Evolutionary conservation across 2,329 filamentous ascomycete species (phyloP).

Genomic region (Ceratocystis diversiconidia): DNA sequence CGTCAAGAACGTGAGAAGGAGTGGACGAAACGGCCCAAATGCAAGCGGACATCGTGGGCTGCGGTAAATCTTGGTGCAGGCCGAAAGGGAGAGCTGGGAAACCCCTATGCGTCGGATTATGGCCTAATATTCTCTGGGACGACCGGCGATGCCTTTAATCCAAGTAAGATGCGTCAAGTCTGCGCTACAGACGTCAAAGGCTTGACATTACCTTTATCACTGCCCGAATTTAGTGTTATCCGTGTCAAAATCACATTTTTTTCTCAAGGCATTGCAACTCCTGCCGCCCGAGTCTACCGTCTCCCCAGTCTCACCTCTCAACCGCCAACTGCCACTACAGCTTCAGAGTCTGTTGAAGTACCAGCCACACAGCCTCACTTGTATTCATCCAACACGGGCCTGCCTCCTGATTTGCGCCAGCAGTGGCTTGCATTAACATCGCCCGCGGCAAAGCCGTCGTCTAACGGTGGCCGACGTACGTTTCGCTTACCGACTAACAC

Average conservation of each 20-base stretch:
- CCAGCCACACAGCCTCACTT: slow-evolving; percentile 33
- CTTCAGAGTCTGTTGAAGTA: slow-evolving; percentile 28
- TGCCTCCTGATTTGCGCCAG: slow-evolving; percentile 40
- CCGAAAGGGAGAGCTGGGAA: slow-evolving; percentile 67
- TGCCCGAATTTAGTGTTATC: slow-evolving; percentile 28
- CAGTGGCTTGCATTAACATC: slow-evolving; percentile 53
- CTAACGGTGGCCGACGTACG: slow-evolving; percentile 21
- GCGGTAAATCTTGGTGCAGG: slow-evolving; percentile 59
- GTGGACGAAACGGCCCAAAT: slow-evolving; percentile 51
- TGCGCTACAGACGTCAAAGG: background rate
- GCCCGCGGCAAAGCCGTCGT: slow-evolving; percentile 16
- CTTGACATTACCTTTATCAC: background rate
- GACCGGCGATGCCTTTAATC: slow-evolving; percentile 14
- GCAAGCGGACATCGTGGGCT: slow-evolving; percentile 63
- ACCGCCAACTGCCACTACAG: slow-evolving; percentile 9
- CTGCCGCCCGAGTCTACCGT: slow-evolving; percentile 73
- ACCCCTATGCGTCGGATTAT: slow-evolving; percentile 75
- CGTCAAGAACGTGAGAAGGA: slow-evolving; percentile 32
- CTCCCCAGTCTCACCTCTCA: slow-evolving; percentile 40
- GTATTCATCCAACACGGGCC: slow-evolving; percentile 23
- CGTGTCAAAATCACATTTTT: slow-evolving; percentile 54
- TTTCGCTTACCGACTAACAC: background rate
- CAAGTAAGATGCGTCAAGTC: slow-evolving; percentile 16
- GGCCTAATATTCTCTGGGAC: slow-evolving; percentile 43
- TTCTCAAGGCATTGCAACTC: slow-evolving; percentile 52